phyloP scores from a whole-genome alignment of 768 basidiomycete species.

The Sarcodon sp. region DNA sequence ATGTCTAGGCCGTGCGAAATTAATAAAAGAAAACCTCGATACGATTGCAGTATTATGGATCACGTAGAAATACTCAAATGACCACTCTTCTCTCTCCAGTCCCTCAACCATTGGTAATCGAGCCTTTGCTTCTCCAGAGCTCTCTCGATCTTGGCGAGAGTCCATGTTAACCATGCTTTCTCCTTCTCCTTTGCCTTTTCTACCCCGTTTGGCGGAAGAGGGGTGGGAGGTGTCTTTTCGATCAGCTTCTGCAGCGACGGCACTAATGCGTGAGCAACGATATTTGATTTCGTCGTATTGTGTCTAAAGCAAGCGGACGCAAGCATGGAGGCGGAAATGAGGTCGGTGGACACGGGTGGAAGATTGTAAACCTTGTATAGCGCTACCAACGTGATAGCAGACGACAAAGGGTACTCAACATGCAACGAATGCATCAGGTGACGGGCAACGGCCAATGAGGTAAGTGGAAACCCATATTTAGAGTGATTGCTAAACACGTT shows the following conservation, averaged over 20 bases:
- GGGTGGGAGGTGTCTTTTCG: slow-evolving; percentile 6
- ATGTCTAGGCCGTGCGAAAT: background rate
- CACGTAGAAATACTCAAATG: slow-evolving; percentile 5
- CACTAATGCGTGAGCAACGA: slow-evolving; percentile 28
- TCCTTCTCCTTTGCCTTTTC: slow-evolving; percentile 18
- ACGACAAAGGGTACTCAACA: slow-evolving; percentile 28
- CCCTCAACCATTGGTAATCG: slow-evolving; percentile 13
- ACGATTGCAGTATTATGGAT: slow-evolving; percentile 1
- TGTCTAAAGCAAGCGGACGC: slow-evolving; percentile 40
- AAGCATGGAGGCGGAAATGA: slow-evolving; percentile 43
- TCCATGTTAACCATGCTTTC: slow-evolving; percentile 23
- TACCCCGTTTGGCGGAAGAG: slow-evolving; percentile 5
- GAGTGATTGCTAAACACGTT: slow-evolving; percentile 48
- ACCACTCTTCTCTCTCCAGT: slow-evolving; percentile 15
- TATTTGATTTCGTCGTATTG: slow-evolving; percentile 19
- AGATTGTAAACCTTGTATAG: slow-evolving; percentile 44
- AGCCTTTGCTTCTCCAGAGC: slow-evolving; percentile 16
- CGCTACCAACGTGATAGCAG: slow-evolving; percentile 35
- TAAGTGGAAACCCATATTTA: slow-evolving; percentile 42
- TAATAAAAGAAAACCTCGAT: background rate
- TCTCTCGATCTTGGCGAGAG: slow-evolving; percentile 22
- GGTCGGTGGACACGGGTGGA: slow-evolving; percentile 39
- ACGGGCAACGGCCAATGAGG: slow-evolving; percentile 35
- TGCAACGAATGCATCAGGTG: slow-evolving; percentile 46
- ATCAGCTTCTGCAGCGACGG: slow-evolving; percentile 25